Evolutionary conservation across 2,329 filamentous ascomycete genomes (phyloP).

Genomic region (Penicillium sp.): DNA sequence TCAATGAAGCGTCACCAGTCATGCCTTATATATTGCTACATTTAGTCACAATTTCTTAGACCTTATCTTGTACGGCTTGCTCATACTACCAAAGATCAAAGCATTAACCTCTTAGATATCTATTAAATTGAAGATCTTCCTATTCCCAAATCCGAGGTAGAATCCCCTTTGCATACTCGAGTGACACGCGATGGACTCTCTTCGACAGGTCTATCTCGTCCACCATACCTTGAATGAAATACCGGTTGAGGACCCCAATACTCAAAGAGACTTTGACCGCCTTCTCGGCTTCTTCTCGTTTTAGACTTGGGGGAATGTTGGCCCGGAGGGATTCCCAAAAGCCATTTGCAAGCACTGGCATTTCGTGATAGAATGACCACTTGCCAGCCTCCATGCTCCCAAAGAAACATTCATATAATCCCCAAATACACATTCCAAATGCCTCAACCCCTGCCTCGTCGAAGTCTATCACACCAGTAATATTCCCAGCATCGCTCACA

Average conservation of each 20-base stretch:
- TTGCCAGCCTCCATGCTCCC: slow-evolving; percentile 1
- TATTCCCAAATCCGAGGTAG: not conserved
- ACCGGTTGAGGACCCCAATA: not conserved
- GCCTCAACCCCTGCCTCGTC: not conserved
- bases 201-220: slow-evolving; percentile 1
- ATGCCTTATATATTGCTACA: too few relatives aligned
- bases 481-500: not conserved
- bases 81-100: too few relatives aligned
- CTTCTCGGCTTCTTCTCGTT: not conserved
- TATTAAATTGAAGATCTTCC: not conserved
- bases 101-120: too few relatives aligned
- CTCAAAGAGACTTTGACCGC: not conserved
- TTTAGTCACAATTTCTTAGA: too few relatives aligned
- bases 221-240: not conserved
- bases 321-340: not conserved
- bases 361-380: not conserved
- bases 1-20: too few relatives aligned
- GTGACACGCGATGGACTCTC: not conserved
- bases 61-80: too few relatives aligned
- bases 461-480: not conserved
- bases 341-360: not conserved
- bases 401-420: slow-evolving; percentile 1
- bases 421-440: slow-evolving; percentile 1
- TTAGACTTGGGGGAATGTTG: not conserved
- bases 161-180: not conserved